Evolutionary conservation across 495 filamentous ascomycete genomes (phyloP), one percentile per base, ranked within the genome.

Genomic region (Glarea lozoyensis): DNA sequence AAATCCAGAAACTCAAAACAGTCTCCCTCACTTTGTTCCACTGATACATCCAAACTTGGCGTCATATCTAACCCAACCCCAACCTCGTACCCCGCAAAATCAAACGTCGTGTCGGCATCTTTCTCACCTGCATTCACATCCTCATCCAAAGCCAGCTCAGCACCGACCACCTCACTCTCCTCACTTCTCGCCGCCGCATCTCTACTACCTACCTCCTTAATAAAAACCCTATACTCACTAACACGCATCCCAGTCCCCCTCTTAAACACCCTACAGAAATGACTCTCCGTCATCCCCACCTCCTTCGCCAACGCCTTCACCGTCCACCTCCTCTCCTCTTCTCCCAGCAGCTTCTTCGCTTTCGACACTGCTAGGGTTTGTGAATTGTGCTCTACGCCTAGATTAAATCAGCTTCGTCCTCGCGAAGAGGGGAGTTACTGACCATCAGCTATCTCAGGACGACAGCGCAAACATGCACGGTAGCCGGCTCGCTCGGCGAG

Each of bases 251-350:
- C 74, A 53, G 67, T 72, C 2, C 64, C 63, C 42, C 75, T 69
- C 59, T 74, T 80, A 45, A 79, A 77, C 25, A 81, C 59, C 22
- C 81, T 74, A 52, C 75, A 76, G 48, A 82, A 78, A 56, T 82
- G 73, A 52, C 77, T 70, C 34, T 76, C 63, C 13, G 75, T 79
- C 43, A 80, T 53, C 2, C 67, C 65, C 13, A 70, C 77, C 45
- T 61, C 63, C 39, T 57, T 61, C 13, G 79, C 77, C 41, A 82
- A 16, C 2, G 29, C 42, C 25, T 50, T 55, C 18, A 68, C 62
- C 17, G 64, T 59, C 22, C 76, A 55, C 32, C 61, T 68, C n/a
- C 69, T 63, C 40, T 64, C 60, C 42, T 49, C 43, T 29, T 30
- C 27, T 25, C 48, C 40, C 2, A 57, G 42, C 24, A 66, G 37